Evolutionary conservation across 2,329 filamentous ascomycete species (phyloP), one percentile per base, ranked within the genome.

Genomic region (Calonectria pteridis): DNA sequence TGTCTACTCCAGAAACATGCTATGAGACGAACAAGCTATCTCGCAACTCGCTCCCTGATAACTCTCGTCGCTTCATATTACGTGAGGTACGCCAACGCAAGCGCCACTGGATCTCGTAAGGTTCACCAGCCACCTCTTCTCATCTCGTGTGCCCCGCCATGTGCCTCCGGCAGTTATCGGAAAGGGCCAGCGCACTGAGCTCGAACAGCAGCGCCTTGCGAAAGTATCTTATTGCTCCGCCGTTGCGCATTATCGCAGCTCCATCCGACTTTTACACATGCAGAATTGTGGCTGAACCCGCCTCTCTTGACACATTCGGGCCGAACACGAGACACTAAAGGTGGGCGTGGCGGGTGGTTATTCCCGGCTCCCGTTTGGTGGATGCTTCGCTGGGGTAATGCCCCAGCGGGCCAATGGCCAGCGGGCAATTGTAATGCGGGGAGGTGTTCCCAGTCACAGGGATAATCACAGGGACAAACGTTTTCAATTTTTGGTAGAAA

Each of bases 381-480:
- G 76, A 67, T 69, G 49, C 75, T 70, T 63, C 63, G 50, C 40
- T 67, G 59, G 46, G 63, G 43, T 26, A 46, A 49, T 16, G 7
- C n/a, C 13, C 14, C 26, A n/a, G 16, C 6, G 9, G 37, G 18
- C 64, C 72, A 81, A 81, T 80, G 35, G 77, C 1, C 29, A 6
- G 65, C 49, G 43, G 58, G 40, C 51, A 73, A 75, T 81, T 81
- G 78, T 81, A 78, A 81, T 81, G 79, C 79, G 79, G 79, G 79
- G 79, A 65, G 73, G 55, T 50, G 51, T 53, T 46, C 74, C 59
- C 73, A 72, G 81, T 83, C 80, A 83, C 82, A 83, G 82, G 82
- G 81, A 81, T 82, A 78, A 82, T 80, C 81, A 84, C 82, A 84
- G 81, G 82, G 81, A 73, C 23, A 62, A 31, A 80, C 67, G 40